Percentiles rank a stretch among this genome's conserved stretches.
Conservation (phyloP, 768 basidiomycete genomes). For the Leucosporidium scottii region DNA sequence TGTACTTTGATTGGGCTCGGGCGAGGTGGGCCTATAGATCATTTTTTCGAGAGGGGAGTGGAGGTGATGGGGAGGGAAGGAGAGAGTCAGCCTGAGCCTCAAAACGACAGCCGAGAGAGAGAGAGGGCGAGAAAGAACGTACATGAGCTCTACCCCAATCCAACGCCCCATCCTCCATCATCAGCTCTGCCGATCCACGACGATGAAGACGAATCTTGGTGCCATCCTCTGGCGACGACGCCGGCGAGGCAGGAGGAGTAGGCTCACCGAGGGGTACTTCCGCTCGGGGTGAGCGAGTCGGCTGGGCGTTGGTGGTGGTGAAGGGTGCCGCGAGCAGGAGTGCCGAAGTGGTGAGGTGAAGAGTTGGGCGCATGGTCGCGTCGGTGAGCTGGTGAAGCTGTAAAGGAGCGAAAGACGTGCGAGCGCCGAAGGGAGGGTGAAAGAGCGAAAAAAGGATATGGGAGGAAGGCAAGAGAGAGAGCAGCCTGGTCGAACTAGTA, state of each 20-base stretch:
- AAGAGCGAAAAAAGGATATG: too few relatives aligned
- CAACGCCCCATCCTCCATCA: neutral
- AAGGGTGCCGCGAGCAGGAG: neutral
- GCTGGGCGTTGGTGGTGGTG: neutral
- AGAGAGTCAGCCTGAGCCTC: neutral
- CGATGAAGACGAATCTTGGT: too few relatives aligned
- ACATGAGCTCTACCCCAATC: neutral
- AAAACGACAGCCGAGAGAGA: neutral
- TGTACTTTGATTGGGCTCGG: constrained; percentile 13
- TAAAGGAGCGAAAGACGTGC: too few relatives aligned
- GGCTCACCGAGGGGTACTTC: neutral
- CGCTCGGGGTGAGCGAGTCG: neutral
- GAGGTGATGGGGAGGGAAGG: neutral
- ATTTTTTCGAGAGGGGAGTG: neutral
- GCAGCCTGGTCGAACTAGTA: too few relatives aligned
- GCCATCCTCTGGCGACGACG: neutral
- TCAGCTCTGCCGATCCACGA: too few relatives aligned
- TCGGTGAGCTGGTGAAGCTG: neutral
- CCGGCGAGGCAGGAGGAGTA: neutral
- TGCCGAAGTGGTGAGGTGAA: neutral
- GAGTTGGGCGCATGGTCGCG: neutral
- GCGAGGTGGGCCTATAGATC: constrained; percentile 8
- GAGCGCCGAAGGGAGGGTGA: too few relatives aligned
- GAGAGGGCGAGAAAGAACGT: too few relatives aligned
- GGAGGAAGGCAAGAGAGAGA: too few relatives aligned